Conservation (phyloP, 257 asterid species). For the Solanum bulbocastanum region DNA sequence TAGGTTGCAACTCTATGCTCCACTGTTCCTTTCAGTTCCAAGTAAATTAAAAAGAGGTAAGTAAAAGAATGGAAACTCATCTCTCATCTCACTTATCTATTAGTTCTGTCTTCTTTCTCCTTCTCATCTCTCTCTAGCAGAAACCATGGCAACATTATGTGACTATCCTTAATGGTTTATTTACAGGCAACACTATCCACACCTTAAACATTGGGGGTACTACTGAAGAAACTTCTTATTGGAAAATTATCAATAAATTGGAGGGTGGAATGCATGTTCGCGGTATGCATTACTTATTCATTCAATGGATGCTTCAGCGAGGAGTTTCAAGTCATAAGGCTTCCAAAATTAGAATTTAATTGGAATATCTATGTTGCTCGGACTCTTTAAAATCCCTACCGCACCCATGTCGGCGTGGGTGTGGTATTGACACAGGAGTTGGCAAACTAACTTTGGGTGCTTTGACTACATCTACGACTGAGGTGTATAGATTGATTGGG, state of each 20-base stretch:
- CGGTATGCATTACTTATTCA: neutral
- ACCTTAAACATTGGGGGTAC: neutral
- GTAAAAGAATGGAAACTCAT: neutral
- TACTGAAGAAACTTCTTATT: neutral
- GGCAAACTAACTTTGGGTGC: neutral
- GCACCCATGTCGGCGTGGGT: neutral
- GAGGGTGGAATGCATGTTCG: neutral
- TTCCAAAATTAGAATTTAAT: neutral
- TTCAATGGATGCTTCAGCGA: neutral
- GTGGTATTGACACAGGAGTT: neutral
- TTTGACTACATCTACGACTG: neutral
- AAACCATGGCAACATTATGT: neutral
- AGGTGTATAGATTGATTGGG: neutral
- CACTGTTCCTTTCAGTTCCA: neutral
- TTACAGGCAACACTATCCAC: neutral
- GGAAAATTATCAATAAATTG: neutral
- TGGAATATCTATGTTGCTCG: neutral
- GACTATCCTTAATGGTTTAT: neutral
- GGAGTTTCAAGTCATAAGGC: neutral
- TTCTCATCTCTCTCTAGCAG: neutral
- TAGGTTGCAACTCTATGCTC: neutral
- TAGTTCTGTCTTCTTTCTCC: neutral
- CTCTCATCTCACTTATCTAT: neutral
- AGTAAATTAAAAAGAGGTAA: neutral
- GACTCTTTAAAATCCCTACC: no score